These are phyloP conservation scores for Picea abies DNA, from an alignment of 83 land plant genomes.

Conservation along the genomic window DNA sequence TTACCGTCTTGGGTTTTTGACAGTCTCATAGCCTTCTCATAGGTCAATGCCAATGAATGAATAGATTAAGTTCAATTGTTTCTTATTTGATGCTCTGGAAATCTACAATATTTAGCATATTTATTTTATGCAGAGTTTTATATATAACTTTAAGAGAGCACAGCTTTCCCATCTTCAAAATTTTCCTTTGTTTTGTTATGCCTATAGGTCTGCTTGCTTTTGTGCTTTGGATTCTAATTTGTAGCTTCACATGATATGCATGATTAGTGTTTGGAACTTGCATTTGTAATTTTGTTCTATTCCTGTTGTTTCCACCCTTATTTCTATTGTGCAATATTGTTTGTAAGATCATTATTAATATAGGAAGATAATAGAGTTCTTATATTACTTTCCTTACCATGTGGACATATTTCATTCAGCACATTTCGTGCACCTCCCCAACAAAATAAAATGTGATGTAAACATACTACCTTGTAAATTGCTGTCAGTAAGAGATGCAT, in stretches of 20 bases:
- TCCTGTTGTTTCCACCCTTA: neutral
- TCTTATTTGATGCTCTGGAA: neutral
- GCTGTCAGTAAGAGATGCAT: too few relatives aligned
- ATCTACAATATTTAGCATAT: neutral
- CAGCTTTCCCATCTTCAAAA: neutral
- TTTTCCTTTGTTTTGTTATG: neutral
- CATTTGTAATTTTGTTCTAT: neutral
- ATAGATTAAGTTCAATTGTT: neutral
- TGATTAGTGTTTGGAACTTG: neutral
- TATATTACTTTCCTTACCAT: too few relatives aligned
- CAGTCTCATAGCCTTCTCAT: conserved; percentile 31
- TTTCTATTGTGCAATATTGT: too few relatives aligned
- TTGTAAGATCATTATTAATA: too few relatives aligned
- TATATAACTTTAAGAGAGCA: neutral
- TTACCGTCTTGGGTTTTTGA: conserved; percentile 58
- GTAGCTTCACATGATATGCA: neutral
- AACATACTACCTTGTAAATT: too few relatives aligned
- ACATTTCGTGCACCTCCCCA: too few relatives aligned
- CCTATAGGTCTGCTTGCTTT: neutral
- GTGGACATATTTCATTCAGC: too few relatives aligned
- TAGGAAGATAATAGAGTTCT: too few relatives aligned
- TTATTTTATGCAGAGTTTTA: neutral
- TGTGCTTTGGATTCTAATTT: neutral
- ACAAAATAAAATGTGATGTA: too few relatives aligned
- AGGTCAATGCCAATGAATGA: neutral